These are phyloP conservation scores for Sambucus nigra DNA, from an alignment of 129 eudicot genomes.

Conservation along the genomic window DNA sequence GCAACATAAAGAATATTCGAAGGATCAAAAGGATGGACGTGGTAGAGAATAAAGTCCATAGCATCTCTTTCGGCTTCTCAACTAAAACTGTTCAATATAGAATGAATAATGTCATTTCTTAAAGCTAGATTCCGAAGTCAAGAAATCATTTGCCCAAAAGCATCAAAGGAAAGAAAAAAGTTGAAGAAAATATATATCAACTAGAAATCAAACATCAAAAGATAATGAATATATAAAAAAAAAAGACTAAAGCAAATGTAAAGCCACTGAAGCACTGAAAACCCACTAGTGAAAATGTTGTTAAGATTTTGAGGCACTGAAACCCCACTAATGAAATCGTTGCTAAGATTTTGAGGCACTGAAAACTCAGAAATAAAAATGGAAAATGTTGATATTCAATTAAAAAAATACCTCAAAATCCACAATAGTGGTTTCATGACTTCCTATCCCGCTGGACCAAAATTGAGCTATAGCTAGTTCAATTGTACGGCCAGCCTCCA, in stretches of 20 bases:
- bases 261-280: no score
- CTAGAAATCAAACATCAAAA: background rate
- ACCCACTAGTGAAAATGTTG: background rate
- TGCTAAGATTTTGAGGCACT: background rate
- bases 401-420: constrained; percentile 67
- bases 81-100: no score
- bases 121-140: no score
- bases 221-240: background rate
- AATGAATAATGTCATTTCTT: no score
- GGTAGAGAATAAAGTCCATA: no score
- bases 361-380: constrained; percentile 2
- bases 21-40: no score
- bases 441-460: constrained; percentile 99
- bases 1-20: no score
- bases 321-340: no score
- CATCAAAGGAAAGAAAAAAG: background rate
- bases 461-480: constrained; percentile 92
- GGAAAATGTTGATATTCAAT: background rate
- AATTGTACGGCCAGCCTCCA: constrained; percentile 84
- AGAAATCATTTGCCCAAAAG: background rate
- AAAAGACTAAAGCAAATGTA: background rate
- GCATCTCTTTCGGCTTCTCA: no score
- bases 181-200: background rate
- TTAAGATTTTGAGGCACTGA: no score
- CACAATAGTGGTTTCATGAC: constrained; percentile 63